phyloP scores from a whole-genome alignment of 2,329 filamentous ascomycete genomes.

The Diaporthe velutina region DNA sequence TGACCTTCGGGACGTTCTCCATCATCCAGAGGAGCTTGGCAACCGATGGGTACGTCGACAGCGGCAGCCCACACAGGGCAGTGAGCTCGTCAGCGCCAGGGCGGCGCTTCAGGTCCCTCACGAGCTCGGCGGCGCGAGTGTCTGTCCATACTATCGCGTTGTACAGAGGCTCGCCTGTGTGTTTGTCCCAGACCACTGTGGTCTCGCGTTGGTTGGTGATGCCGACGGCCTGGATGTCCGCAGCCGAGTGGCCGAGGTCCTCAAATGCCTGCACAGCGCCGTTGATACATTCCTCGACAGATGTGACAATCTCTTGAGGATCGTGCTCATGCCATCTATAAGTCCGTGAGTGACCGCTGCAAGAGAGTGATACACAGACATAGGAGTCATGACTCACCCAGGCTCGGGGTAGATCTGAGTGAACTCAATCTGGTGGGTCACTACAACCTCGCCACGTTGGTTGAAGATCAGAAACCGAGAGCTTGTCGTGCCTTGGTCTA shows the following conservation, averaged over 20 bases:
- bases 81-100: slow-evolving; percentile 77
- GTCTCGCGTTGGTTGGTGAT: slow-evolving; percentile 95
- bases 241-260: slow-evolving; percentile 73
- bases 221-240: slow-evolving; percentile 81
- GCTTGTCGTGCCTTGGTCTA: slow-evolving; percentile 92
- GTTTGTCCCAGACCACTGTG: slow-evolving; percentile 85
- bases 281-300: slow-evolving; percentile 85
- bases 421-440: slow-evolving; percentile 89
- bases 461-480: slow-evolving; percentile 94
- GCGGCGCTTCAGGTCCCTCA: slow-evolving; percentile 79
- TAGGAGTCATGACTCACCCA: slow-evolving; percentile 70
- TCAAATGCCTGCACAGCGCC: slow-evolving; percentile 79
- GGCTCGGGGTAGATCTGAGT: slow-evolving; percentile 86
- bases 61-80: slow-evolving; percentile 81
- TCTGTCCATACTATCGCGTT: slow-evolving; percentile 94
- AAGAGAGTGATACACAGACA: slow-evolving; percentile 14
- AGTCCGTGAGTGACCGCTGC: slow-evolving; percentile 35
- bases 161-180: slow-evolving; percentile 83
- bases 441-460: slow-evolving; percentile 80
- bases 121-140: slow-evolving; percentile 79
- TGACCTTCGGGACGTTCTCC: slow-evolving; percentile 77
- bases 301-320: slow-evolving; percentile 79
- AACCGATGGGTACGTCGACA: slow-evolving; percentile 90
- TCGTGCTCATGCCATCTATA: slow-evolving; percentile 91
- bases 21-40: slow-evolving; percentile 90